Base-by-base conservation (phyloP, 306 rosid genomes). In the Quercus agrifolia region DNA sequence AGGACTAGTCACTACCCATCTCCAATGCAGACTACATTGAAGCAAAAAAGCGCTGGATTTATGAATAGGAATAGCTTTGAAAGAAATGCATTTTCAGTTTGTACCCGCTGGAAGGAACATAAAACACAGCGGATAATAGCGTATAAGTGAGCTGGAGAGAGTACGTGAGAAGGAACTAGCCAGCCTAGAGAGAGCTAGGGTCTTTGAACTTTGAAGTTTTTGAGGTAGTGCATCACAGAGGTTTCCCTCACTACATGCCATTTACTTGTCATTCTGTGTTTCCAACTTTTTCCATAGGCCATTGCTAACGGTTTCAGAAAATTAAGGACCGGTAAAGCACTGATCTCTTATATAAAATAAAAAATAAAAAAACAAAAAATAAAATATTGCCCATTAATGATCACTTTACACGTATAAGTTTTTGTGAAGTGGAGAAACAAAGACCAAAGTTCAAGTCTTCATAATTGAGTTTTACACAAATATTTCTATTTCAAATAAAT, bases 241-340 rank as follows among this genome's bases (percentile, higher is more conserved):
- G 79, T 44, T 28, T 80, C 59, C 74, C 71, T 77, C 59, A 70
- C 71, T 59, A 79, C 56, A 88, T 83, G 71, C 81, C 81, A 82
- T 85, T 83, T 81, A 81, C 88, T 82, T 72, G 85, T 86, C 86
- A 76, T 79, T 83, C 85, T 76, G 64, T 74, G 86, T 79, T 86
- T 83, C 85, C 55, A 81, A 59, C 77, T 64, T n/a, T 64, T n/a
- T 64, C 4, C 54, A 49, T 49, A 49, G 46, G 11, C 46, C 46
- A 41, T 41, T 41, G 83, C 69, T 85, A 84, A 90, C 88, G 93
- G 94, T 91, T 86, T 90, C 79, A 82, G 90, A 87, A 79, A 83
- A 81, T 79, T 57, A 58, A 81, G 74, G 41, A 71, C 58, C 78
- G 41, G 81, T 59, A 8, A 77, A 68, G 27, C 55, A 31, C 38